Percentiles rank a stretch among this genome's conserved stretches.
Evolutionary conservation across 78 protist genomes (phyloP).

Genomic region (Planoprotostelium fungivorum): DNA sequence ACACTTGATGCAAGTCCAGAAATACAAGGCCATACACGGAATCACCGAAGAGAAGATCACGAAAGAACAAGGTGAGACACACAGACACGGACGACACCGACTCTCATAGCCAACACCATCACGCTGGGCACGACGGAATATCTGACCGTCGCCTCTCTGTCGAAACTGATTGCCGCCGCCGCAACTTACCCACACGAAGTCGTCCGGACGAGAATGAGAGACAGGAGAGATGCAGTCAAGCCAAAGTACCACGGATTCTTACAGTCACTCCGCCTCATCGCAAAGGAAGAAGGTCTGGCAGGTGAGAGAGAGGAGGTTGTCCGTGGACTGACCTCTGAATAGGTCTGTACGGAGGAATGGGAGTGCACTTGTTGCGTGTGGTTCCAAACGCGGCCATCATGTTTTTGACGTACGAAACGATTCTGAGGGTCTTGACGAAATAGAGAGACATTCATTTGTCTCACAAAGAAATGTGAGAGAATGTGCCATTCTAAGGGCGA

Average conservation of each 20-base stretch:
- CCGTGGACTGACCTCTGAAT: not conserved
- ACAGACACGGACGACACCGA: not conserved
- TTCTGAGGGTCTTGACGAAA: not conserved
- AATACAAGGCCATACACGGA: not conserved
- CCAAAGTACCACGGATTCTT: constrained; percentile 32
- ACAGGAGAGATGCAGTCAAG: constrained; percentile 8
- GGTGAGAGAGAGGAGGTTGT: not conserved
- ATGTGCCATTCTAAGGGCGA: no score
- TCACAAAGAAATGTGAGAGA: no score
- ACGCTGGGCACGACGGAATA: constrained; percentile 43
- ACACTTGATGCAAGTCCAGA: not conserved
- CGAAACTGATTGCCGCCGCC: constrained; percentile 55
- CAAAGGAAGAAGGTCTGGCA: constrained; percentile 53
- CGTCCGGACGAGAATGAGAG: constrained; percentile 60
- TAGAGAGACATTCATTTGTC: no score
- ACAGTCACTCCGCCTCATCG: constrained; percentile 12
- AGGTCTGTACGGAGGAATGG: constrained; percentile 65
- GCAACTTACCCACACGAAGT: constrained; percentile 76
- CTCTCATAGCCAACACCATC: not conserved
- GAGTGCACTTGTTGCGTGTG: constrained; percentile 52
- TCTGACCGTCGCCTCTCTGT: constrained; percentile 32
- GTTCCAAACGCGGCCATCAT: constrained; percentile 76
- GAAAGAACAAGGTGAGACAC: not conserved
- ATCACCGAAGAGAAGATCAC: not conserved
- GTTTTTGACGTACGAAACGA: constrained; percentile 61